Evolutionary conservation across 306 rosid genomes (phyloP), one percentile per base, ranked within the genome.

Genomic region (Glycine soja): DNA sequence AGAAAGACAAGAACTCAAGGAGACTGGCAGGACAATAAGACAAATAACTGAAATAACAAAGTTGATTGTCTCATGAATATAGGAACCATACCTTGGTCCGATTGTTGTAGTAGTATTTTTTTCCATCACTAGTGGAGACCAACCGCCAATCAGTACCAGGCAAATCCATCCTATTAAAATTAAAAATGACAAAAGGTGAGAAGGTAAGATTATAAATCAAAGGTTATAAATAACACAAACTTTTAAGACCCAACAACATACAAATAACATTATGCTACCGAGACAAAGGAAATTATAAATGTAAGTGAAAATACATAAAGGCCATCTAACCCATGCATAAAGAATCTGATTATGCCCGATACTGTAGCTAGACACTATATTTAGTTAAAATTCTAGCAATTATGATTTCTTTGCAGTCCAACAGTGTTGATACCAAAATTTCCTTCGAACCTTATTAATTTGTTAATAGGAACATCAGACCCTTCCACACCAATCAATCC

Each of bases 131-230:
- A 15, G 92, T 88, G 72, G 94, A 91, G 75, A 95, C 98, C 87
- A 86, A 80, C 36, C 89, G 86, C 99, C 99, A 95, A 81, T 93
- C 99, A 40, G 98, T 93, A 84, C 97, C 97, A 46, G 91, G 83
- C 77, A 95, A 80, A 80, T 85, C 84, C 68, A 85, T 90, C 98
- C 99, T 95, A 63, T 50, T 47, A 82, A 43, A 78, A 52, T 63
- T 56, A 81, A 69, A 83, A 45, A 79, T 15, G 34, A 66, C 19
- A 69, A 64, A 52, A 61, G 36, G 46, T 11, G 68, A 74, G 5
- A 83, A 24, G 45, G 46, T 78, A 78, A 75, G 30, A 24, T 24
- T 24, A 2, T 24, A 24, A 24, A 24, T 24, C 30, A 1, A 1
- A 0, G 30, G 30, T 24, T 24, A 24, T 24, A 36, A 36, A 40